phyloP scores from a whole-genome alignment of 768 basidiomycete species.

The Mycena vulgaris region DNA sequence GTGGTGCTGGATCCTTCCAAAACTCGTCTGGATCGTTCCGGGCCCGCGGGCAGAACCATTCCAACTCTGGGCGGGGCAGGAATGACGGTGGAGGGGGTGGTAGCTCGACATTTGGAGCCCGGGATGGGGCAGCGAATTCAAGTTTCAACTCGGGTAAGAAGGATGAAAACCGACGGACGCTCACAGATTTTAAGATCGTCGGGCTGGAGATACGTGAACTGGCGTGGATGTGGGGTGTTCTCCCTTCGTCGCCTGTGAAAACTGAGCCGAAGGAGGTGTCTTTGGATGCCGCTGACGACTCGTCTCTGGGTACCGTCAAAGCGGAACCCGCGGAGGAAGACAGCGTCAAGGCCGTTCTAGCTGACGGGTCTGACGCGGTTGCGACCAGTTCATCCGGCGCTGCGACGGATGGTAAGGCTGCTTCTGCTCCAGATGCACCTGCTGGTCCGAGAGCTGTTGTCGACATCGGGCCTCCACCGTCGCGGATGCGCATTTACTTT shows the following conservation, averaged over 20 bases:
- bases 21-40: constrained; percentile 67
- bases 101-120: constrained; percentile 58
- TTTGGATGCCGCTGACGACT: constrained; percentile 47
- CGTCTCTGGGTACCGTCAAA: constrained; percentile 50
- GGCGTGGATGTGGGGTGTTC: constrained; percentile 88
- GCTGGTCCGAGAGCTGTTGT: constrained; percentile 46
- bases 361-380: constrained; percentile 41
- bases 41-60: constrained; percentile 74
- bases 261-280: constrained; percentile 54
- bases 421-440: constrained; percentile 43
- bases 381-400: constrained; percentile 37
- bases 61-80: constrained; percentile 51
- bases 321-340: constrained; percentile 53
- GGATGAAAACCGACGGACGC: constrained; percentile 90
- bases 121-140: constrained; percentile 65
- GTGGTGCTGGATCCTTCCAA: constrained; percentile 55
- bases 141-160: constrained; percentile 77
- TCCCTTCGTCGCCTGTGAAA: constrained; percentile 57
- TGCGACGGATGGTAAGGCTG: constrained; percentile 48
- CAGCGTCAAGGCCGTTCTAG: constrained; percentile 37
- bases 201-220: constrained; percentile 89
- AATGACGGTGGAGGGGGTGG: constrained; percentile 51
- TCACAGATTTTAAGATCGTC: constrained; percentile 98
- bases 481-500: constrained; percentile 92
- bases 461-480: constrained; percentile 65